Percentiles rank a stretch among this genome's conserved stretches.
phyloP scores from a whole-genome alignment of 257 asterid species.

The Thymus quinquecostatus region DNA sequence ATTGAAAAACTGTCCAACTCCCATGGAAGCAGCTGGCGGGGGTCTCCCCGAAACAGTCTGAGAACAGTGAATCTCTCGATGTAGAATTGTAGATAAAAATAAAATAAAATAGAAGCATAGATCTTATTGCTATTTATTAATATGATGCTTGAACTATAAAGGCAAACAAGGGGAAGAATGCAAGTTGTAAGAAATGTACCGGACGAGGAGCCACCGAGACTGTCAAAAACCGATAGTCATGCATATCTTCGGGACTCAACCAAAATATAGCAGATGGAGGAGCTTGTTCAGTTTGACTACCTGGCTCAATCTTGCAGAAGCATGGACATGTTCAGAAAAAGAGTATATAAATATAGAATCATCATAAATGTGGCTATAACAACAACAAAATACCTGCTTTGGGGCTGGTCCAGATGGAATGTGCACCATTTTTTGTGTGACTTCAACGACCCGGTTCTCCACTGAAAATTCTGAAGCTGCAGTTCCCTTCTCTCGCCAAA shows the following conservation, averaged over 20 bases:
- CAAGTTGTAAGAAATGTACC: slow-evolving; percentile 49
- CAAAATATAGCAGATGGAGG: slow-evolving; percentile 95
- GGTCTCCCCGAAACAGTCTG: slow-evolving; percentile 97
- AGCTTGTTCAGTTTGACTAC: slow-evolving; percentile 98
- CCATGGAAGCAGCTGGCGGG: slow-evolving; percentile 98
- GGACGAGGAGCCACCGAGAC: slow-evolving; percentile 96
- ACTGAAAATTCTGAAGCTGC: slow-evolving; percentile 49
- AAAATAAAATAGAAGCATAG: background rate
- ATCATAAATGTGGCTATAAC: slow-evolving; percentile 12
- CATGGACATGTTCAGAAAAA: slow-evolving; percentile 35
- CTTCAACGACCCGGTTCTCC: slow-evolving; percentile 59
- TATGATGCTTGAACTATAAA: slow-evolving; percentile 24
- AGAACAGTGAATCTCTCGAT: slow-evolving; percentile 36
- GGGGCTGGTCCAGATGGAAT: slow-evolving; percentile 99
- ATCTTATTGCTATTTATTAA: background rate
- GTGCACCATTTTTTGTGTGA: slow-evolving; percentile 88
- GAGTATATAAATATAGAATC: slow-evolving; percentile 5
- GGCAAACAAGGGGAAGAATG: slow-evolving; percentile 3
- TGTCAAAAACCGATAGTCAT: slow-evolving; percentile 84
- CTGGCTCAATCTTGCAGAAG: slow-evolving; percentile 85
- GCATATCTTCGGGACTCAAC: slow-evolving; percentile 85
- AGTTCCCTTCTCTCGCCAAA: slow-evolving; percentile 80
- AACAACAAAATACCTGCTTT: slow-evolving; percentile 75
- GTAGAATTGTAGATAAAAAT: slow-evolving; percentile 2
- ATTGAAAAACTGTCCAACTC: slow-evolving; percentile 93